Evolutionary conservation across 73 alveolate genomes (phyloP), one percentile per base, ranked within the genome.

Genomic region (Uronychia setigera): DNA sequence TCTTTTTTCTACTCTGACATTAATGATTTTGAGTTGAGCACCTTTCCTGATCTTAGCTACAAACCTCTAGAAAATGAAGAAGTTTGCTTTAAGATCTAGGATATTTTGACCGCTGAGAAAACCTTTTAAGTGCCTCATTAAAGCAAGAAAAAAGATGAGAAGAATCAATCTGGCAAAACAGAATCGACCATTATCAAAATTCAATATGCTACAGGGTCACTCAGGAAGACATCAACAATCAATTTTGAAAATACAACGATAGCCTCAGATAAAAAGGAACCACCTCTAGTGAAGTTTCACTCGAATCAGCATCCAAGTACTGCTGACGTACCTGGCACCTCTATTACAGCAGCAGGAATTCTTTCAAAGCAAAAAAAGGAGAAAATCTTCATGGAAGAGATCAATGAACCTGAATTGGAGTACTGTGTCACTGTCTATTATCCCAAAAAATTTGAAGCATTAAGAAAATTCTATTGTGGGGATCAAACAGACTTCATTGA

Each of bases 371-470:
- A 46, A 80, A 32, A 1, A 26, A 67, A 67, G 13, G 29, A 67
- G 79, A 26, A 26, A 26, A 67, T 67, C 5, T 67, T 28, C 26
- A 33, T 31, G 35, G 83, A 82, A n/a, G 57, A 80, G 58, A 46
- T 87, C 19, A 46, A 46, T 19, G 67, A 46, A 46, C 67, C 67
- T 46, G 28, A 57, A 29, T 60, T 80, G 0, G 87, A 79, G 29
- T 87, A 34, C 33, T 79, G 60, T 29, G 83, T 91, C 28, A 91
- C 85, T 1, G 67, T 83, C 31, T 91, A 80, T 76, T 87, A 77
- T 59, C 91, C 94, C n/a, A 59, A 46, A 29, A 80, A 87, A 46
- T 91, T 91, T 59, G 89, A 87, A 58, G 90, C 96, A 14, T 29
- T 91, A 27, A 32, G 96, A 32, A 74, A 81, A 33, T 77, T 59